Evolutionary conservation across 2,329 filamentous ascomycete genomes (phyloP).

Genomic region (Orbilia ellipsospora): DNA sequence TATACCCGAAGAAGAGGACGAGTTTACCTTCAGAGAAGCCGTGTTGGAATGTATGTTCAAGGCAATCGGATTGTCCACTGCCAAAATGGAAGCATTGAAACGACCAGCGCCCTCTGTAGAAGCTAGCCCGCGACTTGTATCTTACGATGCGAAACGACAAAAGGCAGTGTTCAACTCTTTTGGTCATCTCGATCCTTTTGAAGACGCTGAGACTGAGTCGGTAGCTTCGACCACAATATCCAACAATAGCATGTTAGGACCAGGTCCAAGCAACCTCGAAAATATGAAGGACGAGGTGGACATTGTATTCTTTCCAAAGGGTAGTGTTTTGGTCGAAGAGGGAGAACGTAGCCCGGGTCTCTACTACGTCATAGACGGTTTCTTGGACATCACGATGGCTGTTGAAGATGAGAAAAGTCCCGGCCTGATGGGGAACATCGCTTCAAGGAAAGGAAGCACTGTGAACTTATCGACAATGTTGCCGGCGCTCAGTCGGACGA

Average conservation of each 20-base stretch:
- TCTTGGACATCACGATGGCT: slow-evolving; percentile 91
- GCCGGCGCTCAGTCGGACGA: slow-evolving; percentile 64
- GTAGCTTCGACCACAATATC: slow-evolving; percentile 72
- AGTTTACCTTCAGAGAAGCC: slow-evolving; percentile 85
- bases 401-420: slow-evolving; percentile 69
- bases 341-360: slow-evolving; percentile 95
- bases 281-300: slow-evolving; percentile 93
- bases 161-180: slow-evolving; percentile 90
- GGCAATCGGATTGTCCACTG: slow-evolving; percentile 82
- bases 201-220: slow-evolving; percentile 85
- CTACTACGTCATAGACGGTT: slow-evolving; percentile 98
- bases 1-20: slow-evolving; percentile 73
- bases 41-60: slow-evolving; percentile 97
- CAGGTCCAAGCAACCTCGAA: slow-evolving; percentile 72
- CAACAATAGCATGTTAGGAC: slow-evolving; percentile 72
- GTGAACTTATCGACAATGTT: slow-evolving; percentile 62
- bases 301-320: slow-evolving; percentile 96
- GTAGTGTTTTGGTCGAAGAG: slow-evolving; percentile 92
- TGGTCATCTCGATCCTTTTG: slow-evolving; percentile 87
- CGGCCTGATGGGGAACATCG: slow-evolving; percentile 53
- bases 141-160: slow-evolving; percentile 82
- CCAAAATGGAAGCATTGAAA: slow-evolving; percentile 70
- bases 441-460: slow-evolving; percentile 31
- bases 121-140: slow-evolving; percentile 83
- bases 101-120: slow-evolving; percentile 76